Evolutionary conservation across 2,329 filamentous ascomycete genomes (phyloP).

Genomic region (Paraphoma sp.): DNA sequence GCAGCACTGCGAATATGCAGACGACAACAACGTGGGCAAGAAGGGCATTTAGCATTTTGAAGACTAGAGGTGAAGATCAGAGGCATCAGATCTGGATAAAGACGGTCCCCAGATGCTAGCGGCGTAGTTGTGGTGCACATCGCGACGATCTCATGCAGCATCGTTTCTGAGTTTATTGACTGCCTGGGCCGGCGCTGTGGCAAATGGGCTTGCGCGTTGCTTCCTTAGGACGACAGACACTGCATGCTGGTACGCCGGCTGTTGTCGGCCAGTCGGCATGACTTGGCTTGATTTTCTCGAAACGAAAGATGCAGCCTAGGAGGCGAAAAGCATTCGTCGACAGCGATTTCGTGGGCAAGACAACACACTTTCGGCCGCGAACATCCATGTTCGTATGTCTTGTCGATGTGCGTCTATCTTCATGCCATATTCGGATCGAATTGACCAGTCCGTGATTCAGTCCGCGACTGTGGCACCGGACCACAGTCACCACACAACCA

Average conservation of each 20-base stretch:
- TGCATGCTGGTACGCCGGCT: slow-evolving; percentile 11
- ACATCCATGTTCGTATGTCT: neutral
- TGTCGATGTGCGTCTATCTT: neutral
- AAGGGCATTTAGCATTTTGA: slow-evolving; percentile 1
- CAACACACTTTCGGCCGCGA: neutral
- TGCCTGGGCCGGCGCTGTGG: slow-evolving; percentile 19
- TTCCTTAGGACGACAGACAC: slow-evolving; percentile 14
- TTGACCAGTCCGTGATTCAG: neutral
- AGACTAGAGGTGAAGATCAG: neutral
- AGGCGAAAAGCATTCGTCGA: slow-evolving; percentile 3
- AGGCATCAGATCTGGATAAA: slow-evolving; percentile 14
- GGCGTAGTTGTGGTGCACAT: slow-evolving; percentile 17
- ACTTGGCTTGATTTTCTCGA: slow-evolving; percentile 4
- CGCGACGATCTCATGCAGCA: slow-evolving; percentile 20
- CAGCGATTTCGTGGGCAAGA: neutral
- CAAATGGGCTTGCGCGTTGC: slow-evolving; percentile 35
- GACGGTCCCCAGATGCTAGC: slow-evolving; percentile 1
- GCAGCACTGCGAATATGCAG: slow-evolving; percentile 7
- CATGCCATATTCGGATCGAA: slow-evolving; percentile 1
- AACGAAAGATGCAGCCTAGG: slow-evolving; percentile 2
- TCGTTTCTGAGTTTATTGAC: slow-evolving; percentile 20
- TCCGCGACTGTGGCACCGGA: neutral
- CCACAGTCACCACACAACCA: neutral
- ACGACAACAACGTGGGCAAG: slow-evolving; percentile 8
- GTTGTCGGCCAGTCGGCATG: slow-evolving; percentile 10